phyloP scores from a whole-genome alignment of 257 asterid genomes.

The Verbascum thapsus region DNA sequence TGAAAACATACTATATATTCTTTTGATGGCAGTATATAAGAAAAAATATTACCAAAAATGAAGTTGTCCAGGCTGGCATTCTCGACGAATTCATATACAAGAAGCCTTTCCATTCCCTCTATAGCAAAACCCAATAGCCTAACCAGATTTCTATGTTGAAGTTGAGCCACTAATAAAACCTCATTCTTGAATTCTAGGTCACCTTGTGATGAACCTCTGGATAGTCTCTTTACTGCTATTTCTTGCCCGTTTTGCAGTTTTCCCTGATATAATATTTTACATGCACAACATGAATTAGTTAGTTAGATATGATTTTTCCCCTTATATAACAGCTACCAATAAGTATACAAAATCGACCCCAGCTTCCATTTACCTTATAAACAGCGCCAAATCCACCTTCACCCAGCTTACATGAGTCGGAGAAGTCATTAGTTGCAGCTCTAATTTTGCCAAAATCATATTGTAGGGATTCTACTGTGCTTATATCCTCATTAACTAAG shows the following conservation, averaged over 20 bases:
- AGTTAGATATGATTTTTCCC: too few relatives aligned
- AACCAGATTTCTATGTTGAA: too few relatives aligned
- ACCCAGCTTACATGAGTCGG: too few relatives aligned
- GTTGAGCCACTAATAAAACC: constrained; percentile 9
- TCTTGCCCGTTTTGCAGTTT: constrained; percentile 4
- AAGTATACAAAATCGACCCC: constrained; percentile 26
- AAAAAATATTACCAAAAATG: constrained; percentile 7
- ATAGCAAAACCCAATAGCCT: too few relatives aligned
- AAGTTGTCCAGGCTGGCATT: constrained; percentile 9
- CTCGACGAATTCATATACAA: too few relatives aligned
- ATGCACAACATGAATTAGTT: neutral
- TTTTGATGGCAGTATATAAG: neutral
- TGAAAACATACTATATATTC: neutral
- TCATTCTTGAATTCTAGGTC: constrained; percentile 18
- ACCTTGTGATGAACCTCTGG: constrained; percentile 1
- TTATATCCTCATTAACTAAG: neutral
- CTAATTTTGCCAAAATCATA: too few relatives aligned
- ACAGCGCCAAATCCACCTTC: too few relatives aligned
- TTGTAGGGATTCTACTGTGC: too few relatives aligned
- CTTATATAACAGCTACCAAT: neutral
- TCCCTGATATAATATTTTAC: too few relatives aligned
- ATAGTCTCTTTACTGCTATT: constrained; percentile 11
- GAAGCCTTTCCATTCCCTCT: too few relatives aligned
- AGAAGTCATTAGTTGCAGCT: too few relatives aligned
- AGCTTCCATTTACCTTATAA: too few relatives aligned